Conservation (phyloP, 371 early-diverging fungal genomes). For the Mucor velutinosus region DNA sequence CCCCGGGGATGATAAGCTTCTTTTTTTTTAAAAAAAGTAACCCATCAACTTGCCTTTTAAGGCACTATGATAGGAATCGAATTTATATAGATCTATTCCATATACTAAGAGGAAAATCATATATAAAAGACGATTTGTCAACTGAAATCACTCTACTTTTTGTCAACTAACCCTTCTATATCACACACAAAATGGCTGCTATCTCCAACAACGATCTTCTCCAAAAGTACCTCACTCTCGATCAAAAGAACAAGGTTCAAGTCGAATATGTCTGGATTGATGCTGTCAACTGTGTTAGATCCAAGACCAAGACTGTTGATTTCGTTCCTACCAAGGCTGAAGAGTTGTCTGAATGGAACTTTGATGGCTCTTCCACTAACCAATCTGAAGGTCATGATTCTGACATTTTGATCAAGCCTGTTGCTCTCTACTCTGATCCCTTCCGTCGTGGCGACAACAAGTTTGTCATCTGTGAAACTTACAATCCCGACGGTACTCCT, state of each 20-base stretch:
- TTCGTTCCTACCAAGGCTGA: conserved; percentile 36
- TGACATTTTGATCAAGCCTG: conserved; percentile 60
- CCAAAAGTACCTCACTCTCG: conserved; percentile 55
- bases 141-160: background rate
- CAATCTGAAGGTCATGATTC: conserved; percentile 67
- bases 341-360: conserved; percentile 65
- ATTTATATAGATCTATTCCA: conserved; percentile 2
- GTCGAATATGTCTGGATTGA: conserved; percentile 69
- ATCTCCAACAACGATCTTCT: conserved; percentile 50
- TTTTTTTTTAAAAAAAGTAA: background rate
- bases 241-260: conserved; percentile 56
- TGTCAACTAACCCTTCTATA: background rate
- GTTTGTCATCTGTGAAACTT: conserved; percentile 60
- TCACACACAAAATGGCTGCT: conserved; percentile 28
- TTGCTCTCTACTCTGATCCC: conserved; percentile 60
- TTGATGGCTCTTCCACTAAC: conserved; percentile 65
- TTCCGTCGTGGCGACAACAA: conserved; percentile 68
- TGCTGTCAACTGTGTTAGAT: conserved; percentile 49
- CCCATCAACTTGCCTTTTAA: background rate
- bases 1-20: conserved; percentile 1
- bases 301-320: conserved; percentile 54
- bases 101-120: background rate
- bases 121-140: background rate
- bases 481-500: conserved; percentile 58
- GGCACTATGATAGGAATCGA: background rate